Evolutionary conservation across 2,329 filamentous ascomycete species (phyloP), one percentile per base, ranked within the genome.

Genomic region (Lachnellula hyalina): DNA sequence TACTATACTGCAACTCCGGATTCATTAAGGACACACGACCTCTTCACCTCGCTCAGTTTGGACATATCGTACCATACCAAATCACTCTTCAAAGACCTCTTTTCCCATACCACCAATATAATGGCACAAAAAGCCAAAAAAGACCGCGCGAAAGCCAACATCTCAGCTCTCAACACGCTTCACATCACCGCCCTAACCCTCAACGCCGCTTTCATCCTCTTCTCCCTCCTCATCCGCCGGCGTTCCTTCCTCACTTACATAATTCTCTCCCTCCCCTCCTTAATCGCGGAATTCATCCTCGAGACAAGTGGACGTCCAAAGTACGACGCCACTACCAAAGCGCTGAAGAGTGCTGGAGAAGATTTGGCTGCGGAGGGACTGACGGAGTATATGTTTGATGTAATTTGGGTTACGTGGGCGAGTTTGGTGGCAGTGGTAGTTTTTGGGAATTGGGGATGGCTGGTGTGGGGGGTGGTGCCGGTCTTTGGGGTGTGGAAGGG

Each of bases 371-470:
- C 90, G 9, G 81, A 86, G 35, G 94, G 94, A 4, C 75, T 99
- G 76, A 97, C 93, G 11, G 94, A 96, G 74, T 97, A 95, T 77
- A 90, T 97, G 87, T 99, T 96, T 81, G 94, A 99, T 74, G 83
- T 96, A 49, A 77, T 96, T 51, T 97, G 96, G 82, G 90, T 96
- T 75, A 96, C 91, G 0, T 96, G 92, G 86, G 85, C 83, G 11
- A 88, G 85, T 52, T 76, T 90, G 41, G 73, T 86, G 8, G 71
- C 87, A n/a, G 91, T 86, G 14, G 80, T 87, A 15, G 60, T 96
- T 28, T 81, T 93, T 47, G 94, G 94, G 4, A 91, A 96, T 70
- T 86, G 86, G 75, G 89, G 77, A 3, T 89, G 86, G 86, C 82
- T 83, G 77, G 61, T 83, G 36, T 88, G 80, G 71, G 53, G 61